Evolutionary conservation across 2,329 filamentous ascomycete genomes (phyloP).

Genomic region (Microdochium bolleyi): DNA sequence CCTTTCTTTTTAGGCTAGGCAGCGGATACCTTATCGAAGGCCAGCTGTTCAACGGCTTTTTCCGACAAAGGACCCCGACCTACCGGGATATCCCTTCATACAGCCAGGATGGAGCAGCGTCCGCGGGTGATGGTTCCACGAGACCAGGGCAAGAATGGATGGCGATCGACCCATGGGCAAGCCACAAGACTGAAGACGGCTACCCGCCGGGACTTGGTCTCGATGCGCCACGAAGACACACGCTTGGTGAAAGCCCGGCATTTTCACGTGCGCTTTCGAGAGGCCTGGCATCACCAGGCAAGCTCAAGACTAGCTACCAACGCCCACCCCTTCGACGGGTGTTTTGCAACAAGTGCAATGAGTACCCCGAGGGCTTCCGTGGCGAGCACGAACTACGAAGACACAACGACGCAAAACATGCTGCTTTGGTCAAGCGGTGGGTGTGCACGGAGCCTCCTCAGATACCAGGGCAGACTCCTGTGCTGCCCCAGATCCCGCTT

Average conservation of each 20-base stretch:
- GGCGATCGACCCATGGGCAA: conserved; percentile 29
- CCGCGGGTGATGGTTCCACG: conserved; percentile 21
- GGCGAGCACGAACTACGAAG: conserved; percentile 80
- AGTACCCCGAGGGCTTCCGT: conserved; percentile 79
- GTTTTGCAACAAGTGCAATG: conserved; percentile 70
- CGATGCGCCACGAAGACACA: conserved; percentile 31
- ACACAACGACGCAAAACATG: conserved; percentile 54
- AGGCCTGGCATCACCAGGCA: conserved; percentile 32
- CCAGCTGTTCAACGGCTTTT: conserved; percentile 30
- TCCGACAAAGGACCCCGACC: conserved; percentile 27
- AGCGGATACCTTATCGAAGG: conserved; percentile 28
- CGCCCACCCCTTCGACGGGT: conserved; percentile 60
- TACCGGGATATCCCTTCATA: conserved; percentile 20
- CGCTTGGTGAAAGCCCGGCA: conserved; percentile 36
- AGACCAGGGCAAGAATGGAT: conserved; percentile 30
- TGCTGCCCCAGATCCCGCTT: conserved; percentile 42
- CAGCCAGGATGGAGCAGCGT: conserved; percentile 21
- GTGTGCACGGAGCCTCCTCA: conserved; percentile 43
- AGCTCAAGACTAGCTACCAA: conserved; percentile 37
- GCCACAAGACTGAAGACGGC: conserved; percentile 14
- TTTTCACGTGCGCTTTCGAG: conserved; percentile 29
- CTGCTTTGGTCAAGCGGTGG: conserved; percentile 46
- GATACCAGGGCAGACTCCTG: conserved; percentile 22
- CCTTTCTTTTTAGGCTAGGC: conserved; percentile 43
- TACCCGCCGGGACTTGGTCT: conserved; percentile 14